Percentiles rank a stretch among this genome's conserved stretches.
Conservation (phyloP, 352 stramenopile species). For the Blastocystis sp. region DNA sequence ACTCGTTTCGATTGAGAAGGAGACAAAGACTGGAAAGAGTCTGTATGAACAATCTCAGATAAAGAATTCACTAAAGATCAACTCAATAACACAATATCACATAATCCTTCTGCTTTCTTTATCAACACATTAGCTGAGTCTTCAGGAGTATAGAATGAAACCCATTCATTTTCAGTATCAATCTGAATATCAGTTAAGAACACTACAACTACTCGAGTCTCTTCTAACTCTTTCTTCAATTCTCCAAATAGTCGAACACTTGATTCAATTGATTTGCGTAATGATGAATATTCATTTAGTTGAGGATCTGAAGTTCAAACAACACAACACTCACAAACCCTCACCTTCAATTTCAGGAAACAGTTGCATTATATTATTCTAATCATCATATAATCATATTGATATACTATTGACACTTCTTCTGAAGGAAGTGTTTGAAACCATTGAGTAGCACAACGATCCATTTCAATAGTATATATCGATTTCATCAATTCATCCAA, state of each 20-base stretch:
- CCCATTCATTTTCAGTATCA: neutral
- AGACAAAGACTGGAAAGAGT: neutral
- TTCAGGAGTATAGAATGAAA: neutral
- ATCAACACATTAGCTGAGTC: neutral
- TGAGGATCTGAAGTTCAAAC: neutral
- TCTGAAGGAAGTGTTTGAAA: neutral
- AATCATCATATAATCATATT: neutral
- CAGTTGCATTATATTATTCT: neutral
- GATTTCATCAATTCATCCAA: neutral
- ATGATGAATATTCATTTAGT: neutral
- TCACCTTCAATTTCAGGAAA: neutral
- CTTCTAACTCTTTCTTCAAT: neutral
- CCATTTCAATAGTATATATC: neutral
- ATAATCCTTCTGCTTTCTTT: neutral
- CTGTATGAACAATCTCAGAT: neutral
- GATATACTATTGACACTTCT: neutral
- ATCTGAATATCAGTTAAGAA: neutral
- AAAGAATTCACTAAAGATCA: neutral
- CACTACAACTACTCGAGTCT: neutral
- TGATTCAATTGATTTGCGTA: neutral
- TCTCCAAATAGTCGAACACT: neutral
- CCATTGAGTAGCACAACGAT: neutral
- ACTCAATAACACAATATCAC: neutral
- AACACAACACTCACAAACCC: neutral
- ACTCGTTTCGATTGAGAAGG: neutral